Evolutionary conservation across 257 asterid species (phyloP).

Genomic region (Solanum sitiens): DNA sequence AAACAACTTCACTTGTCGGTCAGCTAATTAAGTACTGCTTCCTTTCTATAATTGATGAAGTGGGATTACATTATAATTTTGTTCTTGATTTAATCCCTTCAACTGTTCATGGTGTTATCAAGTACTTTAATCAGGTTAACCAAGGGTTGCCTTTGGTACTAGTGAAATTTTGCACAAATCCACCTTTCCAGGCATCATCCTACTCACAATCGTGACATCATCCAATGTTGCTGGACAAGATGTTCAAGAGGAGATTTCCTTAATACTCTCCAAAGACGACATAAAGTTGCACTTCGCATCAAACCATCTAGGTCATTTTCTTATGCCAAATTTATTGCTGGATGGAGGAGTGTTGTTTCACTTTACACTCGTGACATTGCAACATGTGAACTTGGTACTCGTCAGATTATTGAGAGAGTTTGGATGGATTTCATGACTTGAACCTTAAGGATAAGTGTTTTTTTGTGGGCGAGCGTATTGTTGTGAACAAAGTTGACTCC

Average conservation of each 20-base stretch:
- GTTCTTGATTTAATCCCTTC: neutral
- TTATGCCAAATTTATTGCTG: neutral
- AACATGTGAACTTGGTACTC: fast-evolving
- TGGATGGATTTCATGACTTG: neutral
- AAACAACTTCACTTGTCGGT: neutral
- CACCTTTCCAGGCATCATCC: neutral
- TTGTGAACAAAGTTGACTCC: too few relatives aligned
- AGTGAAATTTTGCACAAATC: neutral
- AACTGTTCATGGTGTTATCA: neutral
- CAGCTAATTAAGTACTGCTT: neutral
- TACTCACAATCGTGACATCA: neutral
- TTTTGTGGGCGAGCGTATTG: too few relatives aligned
- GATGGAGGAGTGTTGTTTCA: neutral
- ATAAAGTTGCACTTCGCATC: neutral
- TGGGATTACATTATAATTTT: neutral
- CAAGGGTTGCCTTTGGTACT: neutral
- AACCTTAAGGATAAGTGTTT: neutral
- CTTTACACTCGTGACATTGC: neutral
- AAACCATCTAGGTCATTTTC: neutral
- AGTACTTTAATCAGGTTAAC: neutral
- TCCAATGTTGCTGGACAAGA: neutral
- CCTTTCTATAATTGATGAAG: neutral
- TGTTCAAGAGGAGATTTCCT: neutral
- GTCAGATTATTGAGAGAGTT: neutral
- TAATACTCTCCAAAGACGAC: too few relatives aligned